These are phyloP conservation scores for Podila epicladia DNA, from an alignment of 192 early-diverging fungal species.

Conservation along the genomic window DNA sequence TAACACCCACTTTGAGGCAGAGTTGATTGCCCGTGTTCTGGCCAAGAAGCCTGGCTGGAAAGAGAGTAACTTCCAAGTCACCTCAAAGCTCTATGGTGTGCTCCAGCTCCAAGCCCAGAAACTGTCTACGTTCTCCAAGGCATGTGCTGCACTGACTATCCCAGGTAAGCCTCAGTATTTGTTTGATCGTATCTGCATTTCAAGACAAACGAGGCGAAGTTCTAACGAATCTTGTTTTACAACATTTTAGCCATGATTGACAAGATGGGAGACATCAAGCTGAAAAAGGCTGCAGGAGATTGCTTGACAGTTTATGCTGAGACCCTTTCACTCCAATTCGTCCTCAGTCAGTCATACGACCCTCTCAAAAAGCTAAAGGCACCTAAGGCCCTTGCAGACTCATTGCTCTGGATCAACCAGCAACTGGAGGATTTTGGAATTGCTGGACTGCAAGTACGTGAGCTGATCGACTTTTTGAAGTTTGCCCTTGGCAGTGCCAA, in stretches of 20 bases:
- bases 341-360: constrained; percentile 81
- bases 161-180: constrained; percentile 54
- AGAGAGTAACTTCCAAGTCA: constrained; percentile 97
- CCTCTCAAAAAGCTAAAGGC: constrained; percentile 83
- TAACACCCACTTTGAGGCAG: constrained; percentile 69
- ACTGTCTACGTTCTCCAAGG: constrained; percentile 71
- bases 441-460: constrained; percentile 75
- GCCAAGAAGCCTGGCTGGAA: constrained; percentile 94
- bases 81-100: constrained; percentile 75
- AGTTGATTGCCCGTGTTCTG: constrained; percentile 84
- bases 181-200: too few relatives aligned
- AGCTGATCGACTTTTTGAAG: constrained; percentile 89
- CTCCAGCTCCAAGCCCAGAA: constrained; percentile 77
- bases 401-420: constrained; percentile 86
- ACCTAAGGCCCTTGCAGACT: constrained; percentile 92
- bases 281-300: constrained; percentile 85
- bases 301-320: constrained; percentile 85
- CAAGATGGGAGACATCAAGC: constrained; percentile 95
- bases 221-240: too few relatives aligned
- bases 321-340: constrained; percentile 79
- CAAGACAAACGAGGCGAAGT: too few relatives aligned
- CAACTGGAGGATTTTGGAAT: constrained; percentile 93
- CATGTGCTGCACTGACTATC: constrained; percentile 76
- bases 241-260: constrained; percentile 73
- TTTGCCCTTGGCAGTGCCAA: constrained; percentile 84